Evolutionary conservation across 2,329 filamentous ascomycete species (phyloP).

Genomic region (Trichoderma brevicompactum): DNA sequence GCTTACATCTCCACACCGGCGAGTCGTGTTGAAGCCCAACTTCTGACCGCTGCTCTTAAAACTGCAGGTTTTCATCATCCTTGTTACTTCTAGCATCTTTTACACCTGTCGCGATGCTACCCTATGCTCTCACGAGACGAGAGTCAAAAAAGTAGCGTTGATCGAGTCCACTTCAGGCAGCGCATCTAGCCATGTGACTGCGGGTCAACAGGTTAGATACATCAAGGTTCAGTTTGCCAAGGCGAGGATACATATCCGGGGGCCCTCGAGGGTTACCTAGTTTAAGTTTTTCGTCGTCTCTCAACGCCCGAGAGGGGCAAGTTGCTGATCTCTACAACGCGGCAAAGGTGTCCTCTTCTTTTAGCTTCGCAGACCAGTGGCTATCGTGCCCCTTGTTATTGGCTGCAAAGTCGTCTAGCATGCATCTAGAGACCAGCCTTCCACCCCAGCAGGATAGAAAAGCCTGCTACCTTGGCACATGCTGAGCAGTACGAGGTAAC

Average conservation of each 20-base stretch:
- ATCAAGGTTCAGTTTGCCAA: constrained; percentile 3
- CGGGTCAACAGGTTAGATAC: constrained; percentile 11
- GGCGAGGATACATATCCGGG: constrained; percentile 17
- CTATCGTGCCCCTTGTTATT: constrained; percentile 7
- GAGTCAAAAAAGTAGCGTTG: constrained; percentile 20
- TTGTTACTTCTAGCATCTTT: constrained; percentile 11
- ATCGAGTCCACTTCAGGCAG: constrained; percentile 10
- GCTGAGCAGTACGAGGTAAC: constrained; percentile 9
- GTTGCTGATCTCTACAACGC: constrained; percentile 1
- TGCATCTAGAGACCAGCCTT: constrained; percentile 21
- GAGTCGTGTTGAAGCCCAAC: constrained; percentile 1
- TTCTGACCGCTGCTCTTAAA: constrained; percentile 21
- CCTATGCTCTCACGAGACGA: constrained; percentile 22
- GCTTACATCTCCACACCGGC: neutral
- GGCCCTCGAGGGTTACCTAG: constrained; percentile 12
- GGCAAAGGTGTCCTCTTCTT: neutral
- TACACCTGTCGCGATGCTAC: constrained; percentile 23
- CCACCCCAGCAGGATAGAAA: neutral
- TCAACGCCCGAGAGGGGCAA: constrained; percentile 12
- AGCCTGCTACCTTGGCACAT: constrained; percentile 16
- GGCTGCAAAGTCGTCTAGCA: constrained; percentile 13
- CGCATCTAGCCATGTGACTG: constrained; percentile 28
- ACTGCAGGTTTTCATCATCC: constrained; percentile 15
- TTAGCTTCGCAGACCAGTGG: neutral
- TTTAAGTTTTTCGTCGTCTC: constrained; percentile 6